Percentiles rank a stretch among this genome's conserved stretches.
These are phyloP conservation scores for Fusarium concolor DNA, from an alignment of 2,329 filamentous ascomycete genomes.

Conservation along the genomic window DNA sequence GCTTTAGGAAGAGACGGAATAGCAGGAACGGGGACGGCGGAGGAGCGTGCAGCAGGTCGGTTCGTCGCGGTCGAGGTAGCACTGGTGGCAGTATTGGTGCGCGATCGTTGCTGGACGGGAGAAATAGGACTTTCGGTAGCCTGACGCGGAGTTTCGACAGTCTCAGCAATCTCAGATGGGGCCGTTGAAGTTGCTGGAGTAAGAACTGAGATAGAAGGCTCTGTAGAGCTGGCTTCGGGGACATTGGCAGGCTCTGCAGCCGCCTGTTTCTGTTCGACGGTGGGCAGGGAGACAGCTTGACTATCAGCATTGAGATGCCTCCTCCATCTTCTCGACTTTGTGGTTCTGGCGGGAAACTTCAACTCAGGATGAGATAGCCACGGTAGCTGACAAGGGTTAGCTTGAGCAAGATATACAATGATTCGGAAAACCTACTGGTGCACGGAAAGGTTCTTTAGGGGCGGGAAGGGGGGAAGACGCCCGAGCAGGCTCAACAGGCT, in stretches of 20 bases:
- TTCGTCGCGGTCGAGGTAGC: constrained; percentile 44
- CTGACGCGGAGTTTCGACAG: constrained; percentile 38
- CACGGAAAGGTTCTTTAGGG: constrained; percentile 55
- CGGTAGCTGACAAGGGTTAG: constrained; percentile 59
- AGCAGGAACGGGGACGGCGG: constrained; percentile 57
- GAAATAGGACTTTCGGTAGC: constrained; percentile 51
- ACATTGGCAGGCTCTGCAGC: constrained; percentile 44
- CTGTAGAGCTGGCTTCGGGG: constrained; percentile 29
- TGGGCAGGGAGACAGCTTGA: constrained; percentile 57
- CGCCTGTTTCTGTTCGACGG: constrained; percentile 54
- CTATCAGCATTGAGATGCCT: constrained; percentile 54
- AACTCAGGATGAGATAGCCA: constrained; percentile 66
- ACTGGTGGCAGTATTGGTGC: constrained; percentile 42
- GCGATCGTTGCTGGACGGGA: constrained; percentile 46
- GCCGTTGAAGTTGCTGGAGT: constrained; percentile 34
- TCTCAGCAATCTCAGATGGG: constrained; percentile 33
- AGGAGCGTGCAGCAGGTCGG: constrained; percentile 48
- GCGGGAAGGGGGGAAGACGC: constrained; percentile 44
- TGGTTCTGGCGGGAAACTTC: constrained; percentile 60
- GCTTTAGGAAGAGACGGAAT: constrained; percentile 60
- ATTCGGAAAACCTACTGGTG: constrained; percentile 58
- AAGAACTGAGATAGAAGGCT: constrained; percentile 24
- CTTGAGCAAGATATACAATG: not conserved
- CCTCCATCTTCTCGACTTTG: constrained; percentile 57
- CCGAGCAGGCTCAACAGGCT: constrained; percentile 32